Percentiles rank a stretch among this genome's conserved stretches.
These are phyloP conservation scores for Daldinia vernicosa DNA, from an alignment of 495 filamentous ascomycete genomes.

Conservation along the genomic window DNA sequence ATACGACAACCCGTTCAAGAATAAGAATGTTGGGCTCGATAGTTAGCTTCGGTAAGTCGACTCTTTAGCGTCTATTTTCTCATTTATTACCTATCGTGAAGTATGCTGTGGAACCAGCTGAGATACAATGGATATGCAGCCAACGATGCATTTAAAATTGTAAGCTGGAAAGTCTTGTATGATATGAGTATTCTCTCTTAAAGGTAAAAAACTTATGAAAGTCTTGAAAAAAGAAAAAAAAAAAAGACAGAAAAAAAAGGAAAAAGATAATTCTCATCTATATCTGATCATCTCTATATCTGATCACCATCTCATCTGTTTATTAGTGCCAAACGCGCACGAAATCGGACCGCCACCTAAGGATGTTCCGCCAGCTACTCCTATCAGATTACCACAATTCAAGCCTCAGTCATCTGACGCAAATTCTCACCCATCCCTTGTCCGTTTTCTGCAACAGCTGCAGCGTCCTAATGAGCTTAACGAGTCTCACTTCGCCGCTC, in stretches of 20 bases:
- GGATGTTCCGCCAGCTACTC: slow-evolving; percentile 63
- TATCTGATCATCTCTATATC: slow-evolving; percentile 6
- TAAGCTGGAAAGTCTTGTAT: background rate
- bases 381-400: slow-evolving; percentile 59
- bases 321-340: slow-evolving; percentile 46
- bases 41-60: slow-evolving; percentile 34
- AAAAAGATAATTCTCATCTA: background rate
- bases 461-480: slow-evolving; percentile 58
- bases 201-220: background rate
- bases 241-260: background rate
- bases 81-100: slow-evolving; percentile 4
- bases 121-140: slow-evolving; percentile 4
- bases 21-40: slow-evolving; percentile 36
- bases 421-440: slow-evolving; percentile 45
- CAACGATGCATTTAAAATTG: background rate
- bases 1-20: background rate
- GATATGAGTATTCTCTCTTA: slow-evolving; percentile 1
- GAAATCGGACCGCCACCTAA: slow-evolving; percentile 49
- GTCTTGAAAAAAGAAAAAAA: background rate
- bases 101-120: background rate
- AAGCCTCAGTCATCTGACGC: slow-evolving; percentile 43
- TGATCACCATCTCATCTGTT: slow-evolving; percentile 38
- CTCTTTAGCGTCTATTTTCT: slow-evolving; percentile 2
- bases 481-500: slow-evolving; percentile 57
- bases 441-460: slow-evolving; percentile 55